Evolutionary conservation across 2,329 filamentous ascomycete species (phyloP).

Genomic region (Alternaria ventricosa): DNA sequence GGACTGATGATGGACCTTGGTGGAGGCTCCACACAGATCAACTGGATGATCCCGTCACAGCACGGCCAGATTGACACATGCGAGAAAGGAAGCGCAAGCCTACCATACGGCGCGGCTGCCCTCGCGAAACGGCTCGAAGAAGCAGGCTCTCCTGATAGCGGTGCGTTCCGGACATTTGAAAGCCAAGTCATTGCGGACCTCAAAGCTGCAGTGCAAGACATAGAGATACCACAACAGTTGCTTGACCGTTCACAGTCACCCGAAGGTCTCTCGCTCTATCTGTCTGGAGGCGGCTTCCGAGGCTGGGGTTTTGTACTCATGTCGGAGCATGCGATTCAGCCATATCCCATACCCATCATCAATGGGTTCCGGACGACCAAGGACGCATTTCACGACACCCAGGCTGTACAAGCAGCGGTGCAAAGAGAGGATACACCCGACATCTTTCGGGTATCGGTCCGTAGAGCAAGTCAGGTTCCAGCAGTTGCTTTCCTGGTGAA

Average conservation of each 20-base stretch:
- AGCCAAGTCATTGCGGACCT: conserved; percentile 66
- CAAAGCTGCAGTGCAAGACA: conserved; percentile 63
- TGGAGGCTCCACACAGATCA: conserved; percentile 74
- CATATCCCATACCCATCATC: conserved; percentile 84
- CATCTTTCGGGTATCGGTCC: conserved; percentile 77
- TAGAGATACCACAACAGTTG: conserved; percentile 64
- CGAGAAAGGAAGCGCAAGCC: conserved; percentile 63
- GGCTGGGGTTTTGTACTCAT: conserved; percentile 92
- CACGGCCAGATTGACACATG: conserved; percentile 53
- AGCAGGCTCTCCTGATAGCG: conserved; percentile 45
- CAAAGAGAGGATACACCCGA: conserved; percentile 46
- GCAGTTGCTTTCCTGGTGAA: conserved; percentile 83
- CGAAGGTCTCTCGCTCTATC: conserved; percentile 68
- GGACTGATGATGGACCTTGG: conserved; percentile 88
- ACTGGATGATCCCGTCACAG: conserved; percentile 63
- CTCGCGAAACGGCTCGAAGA: conserved; percentile 61
- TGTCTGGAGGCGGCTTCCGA: conserved; percentile 88
- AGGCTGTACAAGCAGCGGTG: conserved; percentile 52
- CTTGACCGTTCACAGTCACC: conserved; percentile 38
- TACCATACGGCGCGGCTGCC: conserved; percentile 74
- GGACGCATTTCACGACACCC: conserved; percentile 65
- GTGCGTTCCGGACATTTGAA: conserved; percentile 56
- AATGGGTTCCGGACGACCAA: conserved; percentile 76
- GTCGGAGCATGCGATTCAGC: conserved; percentile 73
- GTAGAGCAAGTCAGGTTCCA: conserved; percentile 80